Evolutionary conservation across 352 stramenopile species (phyloP).

Genomic region (Globisporangium paddicum): DNA sequence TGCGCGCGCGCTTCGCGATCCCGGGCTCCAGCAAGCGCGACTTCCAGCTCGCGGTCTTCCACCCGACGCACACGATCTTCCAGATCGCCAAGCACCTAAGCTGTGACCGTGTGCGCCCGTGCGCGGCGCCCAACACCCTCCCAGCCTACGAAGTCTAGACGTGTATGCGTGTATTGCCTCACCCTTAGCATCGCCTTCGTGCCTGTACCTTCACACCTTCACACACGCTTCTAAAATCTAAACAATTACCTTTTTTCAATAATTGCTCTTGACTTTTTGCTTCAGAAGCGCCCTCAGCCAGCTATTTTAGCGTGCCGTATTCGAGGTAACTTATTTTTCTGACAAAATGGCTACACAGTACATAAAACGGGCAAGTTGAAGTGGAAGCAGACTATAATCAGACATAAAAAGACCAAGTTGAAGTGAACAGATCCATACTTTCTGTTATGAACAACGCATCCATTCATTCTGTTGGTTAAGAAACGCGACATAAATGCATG

Average conservation of each 20-base stretch:
- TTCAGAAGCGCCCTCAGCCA: neutral
- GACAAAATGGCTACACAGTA: neutral
- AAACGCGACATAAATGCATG: neutral
- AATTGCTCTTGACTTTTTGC: neutral
- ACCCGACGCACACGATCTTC: slow-evolving; percentile 2
- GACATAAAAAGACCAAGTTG: neutral
- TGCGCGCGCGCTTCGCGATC: slow-evolving; percentile 6
- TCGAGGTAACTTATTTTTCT: no score
- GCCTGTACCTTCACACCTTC: neutral
- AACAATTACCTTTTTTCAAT: neutral
- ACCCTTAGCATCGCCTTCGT: neutral
- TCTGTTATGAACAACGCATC: neutral
- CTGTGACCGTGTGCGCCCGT: slow-evolving; percentile 8
- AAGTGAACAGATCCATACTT: neutral
- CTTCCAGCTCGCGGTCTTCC: slow-evolving; percentile 5
- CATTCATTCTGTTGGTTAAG: neutral
- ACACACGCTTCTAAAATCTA: neutral
- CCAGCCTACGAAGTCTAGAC: slow-evolving; percentile 9
- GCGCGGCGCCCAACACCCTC: slow-evolving; percentile 3
- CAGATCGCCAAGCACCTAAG: slow-evolving; percentile 10
- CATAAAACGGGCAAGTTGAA: neutral
- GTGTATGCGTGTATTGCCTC: no score
- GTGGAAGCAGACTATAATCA: no score
- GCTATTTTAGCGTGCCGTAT: no score
- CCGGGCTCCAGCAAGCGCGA: slow-evolving; percentile 4